Base-by-base conservation (phyloP, 2,329 filamentous ascomycete genomes). In the Volutella citrinella region DNA sequence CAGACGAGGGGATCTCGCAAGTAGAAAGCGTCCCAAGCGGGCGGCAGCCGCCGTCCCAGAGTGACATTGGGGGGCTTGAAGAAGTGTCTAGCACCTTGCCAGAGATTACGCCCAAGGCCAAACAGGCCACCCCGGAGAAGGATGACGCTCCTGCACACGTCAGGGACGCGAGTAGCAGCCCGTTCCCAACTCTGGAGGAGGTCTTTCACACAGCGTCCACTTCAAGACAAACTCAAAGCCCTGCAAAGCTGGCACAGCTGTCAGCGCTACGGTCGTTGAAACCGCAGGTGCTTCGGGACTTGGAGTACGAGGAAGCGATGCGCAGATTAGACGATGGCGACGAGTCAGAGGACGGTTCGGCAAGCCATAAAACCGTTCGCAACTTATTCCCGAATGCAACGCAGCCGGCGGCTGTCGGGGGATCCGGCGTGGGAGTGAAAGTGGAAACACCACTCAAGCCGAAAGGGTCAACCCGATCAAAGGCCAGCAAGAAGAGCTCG, bases 1-100 rank as follows among this genome's bases (percentile, higher is more conserved):
- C n/a, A n/a, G n/a, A n/a, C n/a, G 14, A 28, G 6, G 42, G 50
- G 5, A 40, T 45, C 12, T 46, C 45, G 6, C 52, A 51, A 19
- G 52, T 52, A 8, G 62, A 60, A 38, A 76, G 66, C 45, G 52
- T 63, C 44, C 61, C 28, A 39, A 76, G 66, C 47, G 74, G 72
- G 16, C 65, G 70, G 11, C 75, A 78, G 37, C 66, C 67, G 5
- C 69, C 74, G 36, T 65, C 63, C 6, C 52, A 61, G n/a, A n/a
- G n/a, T n/a, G n/a, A n/a, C n/a, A n/a, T n/a, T n/a, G n/a, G n/a
- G n/a, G n/a, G n/a, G n/a, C n/a, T n/a, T n/a, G n/a, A n/a, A n/a
- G n/a, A n/a, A n/a, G n/a, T n/a, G n/a, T n/a, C n/a, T n/a, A n/a
- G n/a, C n/a, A n/a, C n/a, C n/a, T n/a, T n/a, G n/a, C n/a, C n/a